These are phyloP conservation scores for Syzygium oleosum DNA, from an alignment of 345 rosid species.

Conservation along the genomic window DNA sequence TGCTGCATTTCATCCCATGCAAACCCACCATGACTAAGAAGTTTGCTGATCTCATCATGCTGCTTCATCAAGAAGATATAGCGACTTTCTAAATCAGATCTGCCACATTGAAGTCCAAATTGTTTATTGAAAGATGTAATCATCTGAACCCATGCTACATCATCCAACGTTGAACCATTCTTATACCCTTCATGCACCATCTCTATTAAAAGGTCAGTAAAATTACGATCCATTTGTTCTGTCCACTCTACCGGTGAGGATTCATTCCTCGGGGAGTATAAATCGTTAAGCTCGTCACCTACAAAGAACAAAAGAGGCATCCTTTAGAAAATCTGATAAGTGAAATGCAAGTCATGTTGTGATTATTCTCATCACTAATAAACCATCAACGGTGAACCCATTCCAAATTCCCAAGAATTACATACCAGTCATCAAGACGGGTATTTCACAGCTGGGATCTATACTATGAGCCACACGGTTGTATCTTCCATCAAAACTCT, in stretches of 20 bases:
- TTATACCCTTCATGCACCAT: constrained; percentile 34
- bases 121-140: constrained; percentile 41
- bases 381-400: neutral
- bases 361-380: neutral
- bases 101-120: constrained; percentile 39
- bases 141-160: constrained; percentile 56
- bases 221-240: constrained; percentile 37
- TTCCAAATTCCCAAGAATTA: neutral
- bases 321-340: neutral
- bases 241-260: constrained; percentile 46
- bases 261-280: constrained; percentile 8
- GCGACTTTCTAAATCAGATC: constrained; percentile 39
- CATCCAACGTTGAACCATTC: constrained; percentile 34
- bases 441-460: constrained; percentile 22
- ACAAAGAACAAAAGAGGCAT: constrained; percentile 7
- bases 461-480: constrained; percentile 47
- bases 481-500: constrained; percentile 53
- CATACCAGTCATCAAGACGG: constrained; percentile 44
- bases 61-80: constrained; percentile 54
- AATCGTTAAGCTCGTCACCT: constrained; percentile 28
- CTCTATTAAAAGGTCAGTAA: constrained; percentile 55
- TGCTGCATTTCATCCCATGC: constrained; percentile 54
- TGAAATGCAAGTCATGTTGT: neutral
- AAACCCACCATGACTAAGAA: constrained; percentile 46
- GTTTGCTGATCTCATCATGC: constrained; percentile 37